Percentiles rank a stretch among this genome's conserved stretches.
Evolutionary conservation across 1,139 yeast species (phyloP).

Genomic region (Yamadazyma epiphylla): DNA sequence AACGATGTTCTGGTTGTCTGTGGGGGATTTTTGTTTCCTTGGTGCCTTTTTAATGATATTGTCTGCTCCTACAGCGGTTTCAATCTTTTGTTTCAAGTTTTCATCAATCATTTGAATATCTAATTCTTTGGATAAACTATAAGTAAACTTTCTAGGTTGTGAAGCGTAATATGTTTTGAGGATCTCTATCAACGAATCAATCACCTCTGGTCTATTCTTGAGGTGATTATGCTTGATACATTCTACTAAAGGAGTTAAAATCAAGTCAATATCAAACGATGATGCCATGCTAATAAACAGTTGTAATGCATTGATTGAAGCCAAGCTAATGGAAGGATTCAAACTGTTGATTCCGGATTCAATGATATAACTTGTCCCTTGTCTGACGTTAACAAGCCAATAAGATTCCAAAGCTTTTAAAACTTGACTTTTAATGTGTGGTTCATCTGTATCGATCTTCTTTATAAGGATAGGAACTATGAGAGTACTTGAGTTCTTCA

Average conservation of each 20-base stretch:
- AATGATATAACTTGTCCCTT: not conserved
- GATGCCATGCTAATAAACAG: not conserved
- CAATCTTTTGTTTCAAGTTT: constrained; percentile 21
- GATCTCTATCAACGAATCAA: constrained; percentile 16
- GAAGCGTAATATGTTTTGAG: constrained; percentile 25
- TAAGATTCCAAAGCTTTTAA: not conserved
- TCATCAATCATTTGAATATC: constrained; percentile 33
- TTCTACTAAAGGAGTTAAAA: constrained; percentile 13
- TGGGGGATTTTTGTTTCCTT: too few relatives aligned
- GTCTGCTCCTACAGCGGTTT: constrained; percentile 24
- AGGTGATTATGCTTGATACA: not conserved
- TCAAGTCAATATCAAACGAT: not conserved
- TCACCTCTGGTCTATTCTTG: constrained; percentile 7
- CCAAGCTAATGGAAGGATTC: not conserved
- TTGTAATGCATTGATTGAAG: not conserved
- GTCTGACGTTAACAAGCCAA: not conserved
- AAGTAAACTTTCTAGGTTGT: constrained; percentile 27
- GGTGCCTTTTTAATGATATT: not conserved
- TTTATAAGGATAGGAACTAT: not conserved
- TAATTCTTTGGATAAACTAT: constrained; percentile 49
- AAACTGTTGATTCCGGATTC: not conserved
- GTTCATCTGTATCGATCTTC: not conserved
- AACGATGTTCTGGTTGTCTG: too few relatives aligned
- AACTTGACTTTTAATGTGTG: not conserved
- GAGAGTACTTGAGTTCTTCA: not conserved